Evolutionary conservation across 2,329 filamentous ascomycete species (phyloP).

Genomic region (Apiospora marii): DNA sequence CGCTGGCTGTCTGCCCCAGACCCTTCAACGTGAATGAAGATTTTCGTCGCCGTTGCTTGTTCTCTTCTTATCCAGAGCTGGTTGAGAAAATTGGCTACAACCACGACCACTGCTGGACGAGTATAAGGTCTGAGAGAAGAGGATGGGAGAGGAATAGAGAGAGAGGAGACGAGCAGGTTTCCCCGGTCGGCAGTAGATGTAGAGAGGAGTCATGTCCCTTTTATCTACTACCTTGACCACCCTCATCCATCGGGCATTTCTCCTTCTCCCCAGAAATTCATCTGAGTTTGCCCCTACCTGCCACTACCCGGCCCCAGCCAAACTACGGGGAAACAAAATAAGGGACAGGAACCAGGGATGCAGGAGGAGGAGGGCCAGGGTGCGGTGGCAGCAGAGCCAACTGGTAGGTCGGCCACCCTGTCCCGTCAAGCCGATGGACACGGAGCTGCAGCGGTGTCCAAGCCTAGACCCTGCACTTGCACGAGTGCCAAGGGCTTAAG

Average conservation of each 20-base stretch:
- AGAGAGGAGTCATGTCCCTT: conserved; percentile 3
- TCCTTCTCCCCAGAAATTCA: background rate
- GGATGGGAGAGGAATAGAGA: background rate
- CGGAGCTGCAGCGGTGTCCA: background rate
- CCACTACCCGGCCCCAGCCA: background rate
- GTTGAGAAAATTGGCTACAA: background rate
- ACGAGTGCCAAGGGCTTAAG: conserved; percentile 11
- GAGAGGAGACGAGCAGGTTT: background rate
- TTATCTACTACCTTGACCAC: background rate
- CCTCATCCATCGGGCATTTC: conserved; percentile 3
- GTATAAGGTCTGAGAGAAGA: background rate
- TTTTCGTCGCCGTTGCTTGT: background rate
- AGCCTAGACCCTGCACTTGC: conserved; percentile 15
- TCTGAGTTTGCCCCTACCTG: background rate
- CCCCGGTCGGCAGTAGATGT: background rate
- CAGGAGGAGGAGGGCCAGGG: background rate
- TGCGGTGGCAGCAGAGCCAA: background rate
- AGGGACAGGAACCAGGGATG: background rate
- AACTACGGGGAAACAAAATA: background rate
- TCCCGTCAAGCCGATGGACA: conserved; percentile 10
- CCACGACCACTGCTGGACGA: background rate
- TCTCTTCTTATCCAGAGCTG: background rate
- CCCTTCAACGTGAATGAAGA: background rate
- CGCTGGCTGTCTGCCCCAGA: background rate
- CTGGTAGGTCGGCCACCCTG: background rate